phyloP scores from a whole-genome alignment of 176 grass and related monocot species.

The Microstegium vimineum region DNA sequence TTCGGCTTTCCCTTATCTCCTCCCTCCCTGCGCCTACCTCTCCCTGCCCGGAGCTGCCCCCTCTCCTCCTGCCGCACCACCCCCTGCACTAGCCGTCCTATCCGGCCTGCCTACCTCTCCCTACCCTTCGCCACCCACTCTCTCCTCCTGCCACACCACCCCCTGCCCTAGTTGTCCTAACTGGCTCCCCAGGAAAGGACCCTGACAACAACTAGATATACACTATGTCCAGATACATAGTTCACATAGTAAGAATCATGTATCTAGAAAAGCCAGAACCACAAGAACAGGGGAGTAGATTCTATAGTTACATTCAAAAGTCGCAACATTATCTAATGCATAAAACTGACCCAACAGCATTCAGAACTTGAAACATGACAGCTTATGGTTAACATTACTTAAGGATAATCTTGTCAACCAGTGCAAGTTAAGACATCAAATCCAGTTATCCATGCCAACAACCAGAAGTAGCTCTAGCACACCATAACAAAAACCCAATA shows the following conservation, averaged over 20 bases:
- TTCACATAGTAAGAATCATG: not conserved
- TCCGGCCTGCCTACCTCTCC: too few species aligned
- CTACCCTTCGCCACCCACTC: too few species aligned
- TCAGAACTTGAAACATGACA: slow-evolving; percentile 19
- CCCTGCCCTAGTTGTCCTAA: too few species aligned
- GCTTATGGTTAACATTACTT: not conserved
- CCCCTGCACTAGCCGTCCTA: too few species aligned
- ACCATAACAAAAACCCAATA: not conserved
- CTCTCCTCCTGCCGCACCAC: too few species aligned
- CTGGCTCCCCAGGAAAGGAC: too few species aligned
- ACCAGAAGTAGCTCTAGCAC: not conserved
- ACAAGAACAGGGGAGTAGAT: not conserved
- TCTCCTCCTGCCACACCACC: too few species aligned
- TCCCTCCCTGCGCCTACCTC: too few species aligned
- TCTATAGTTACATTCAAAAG: slow-evolving; percentile 6
- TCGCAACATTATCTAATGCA: slow-evolving; percentile 13
- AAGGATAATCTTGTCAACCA: not conserved
- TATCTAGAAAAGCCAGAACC: not conserved
- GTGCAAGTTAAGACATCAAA: slow-evolving; percentile 1
- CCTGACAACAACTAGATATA: too few species aligned
- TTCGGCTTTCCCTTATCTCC: too few species aligned
- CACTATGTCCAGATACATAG: not conserved
- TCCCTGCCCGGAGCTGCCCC: too few species aligned
- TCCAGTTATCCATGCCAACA: not conserved
- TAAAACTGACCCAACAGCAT: not conserved